Conservation (phyloP, 192 early-diverging fungal genomes). For the Phlyctochytrium arcticum region DNA sequence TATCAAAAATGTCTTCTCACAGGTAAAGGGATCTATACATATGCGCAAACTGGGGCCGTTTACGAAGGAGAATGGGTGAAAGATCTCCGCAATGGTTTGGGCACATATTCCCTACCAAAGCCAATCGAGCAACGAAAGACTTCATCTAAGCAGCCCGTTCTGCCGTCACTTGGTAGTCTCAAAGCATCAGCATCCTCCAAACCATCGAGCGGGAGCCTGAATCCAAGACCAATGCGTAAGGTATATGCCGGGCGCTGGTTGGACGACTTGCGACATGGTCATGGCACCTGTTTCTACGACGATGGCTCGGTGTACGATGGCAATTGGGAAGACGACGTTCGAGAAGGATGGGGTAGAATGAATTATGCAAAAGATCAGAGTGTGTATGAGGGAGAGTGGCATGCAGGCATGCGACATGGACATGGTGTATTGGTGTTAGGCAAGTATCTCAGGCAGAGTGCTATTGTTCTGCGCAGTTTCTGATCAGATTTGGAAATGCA, state of each 20-base stretch:
- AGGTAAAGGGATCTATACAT: slow-evolving; percentile 58
- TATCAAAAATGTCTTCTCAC: slow-evolving; percentile 3
- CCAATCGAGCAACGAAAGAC: background rate
- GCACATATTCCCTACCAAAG: slow-evolving; percentile 38
- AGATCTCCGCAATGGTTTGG: slow-evolving; percentile 49
- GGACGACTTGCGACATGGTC: slow-evolving; percentile 44
- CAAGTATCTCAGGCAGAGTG: slow-evolving; percentile 22
- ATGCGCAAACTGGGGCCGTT: slow-evolving; percentile 37
- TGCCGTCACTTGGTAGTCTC: slow-evolving; percentile 12
- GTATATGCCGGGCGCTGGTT: slow-evolving; percentile 55
- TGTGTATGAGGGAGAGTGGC: slow-evolving; percentile 62
- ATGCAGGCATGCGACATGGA: slow-evolving; percentile 51
- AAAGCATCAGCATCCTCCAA: background rate
- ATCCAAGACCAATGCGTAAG: slow-evolving; percentile 35
- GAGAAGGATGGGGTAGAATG: slow-evolving; percentile 58
- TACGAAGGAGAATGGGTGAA: slow-evolving; percentile 58
- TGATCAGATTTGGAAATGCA: no score
- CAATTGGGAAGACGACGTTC: slow-evolving; percentile 47
- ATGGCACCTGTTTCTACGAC: slow-evolving; percentile 52
- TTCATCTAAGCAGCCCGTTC: background rate
- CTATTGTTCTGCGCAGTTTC: no score
- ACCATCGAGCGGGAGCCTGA: background rate
- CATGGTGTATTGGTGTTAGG: slow-evolving; percentile 51
- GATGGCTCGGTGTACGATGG: slow-evolving; percentile 55
- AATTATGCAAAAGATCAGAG: slow-evolving; percentile 36